Evolutionary conservation across 1,284 basidiomycete genomes (phyloP).

Genomic region (Sporisorium reilianum): DNA sequence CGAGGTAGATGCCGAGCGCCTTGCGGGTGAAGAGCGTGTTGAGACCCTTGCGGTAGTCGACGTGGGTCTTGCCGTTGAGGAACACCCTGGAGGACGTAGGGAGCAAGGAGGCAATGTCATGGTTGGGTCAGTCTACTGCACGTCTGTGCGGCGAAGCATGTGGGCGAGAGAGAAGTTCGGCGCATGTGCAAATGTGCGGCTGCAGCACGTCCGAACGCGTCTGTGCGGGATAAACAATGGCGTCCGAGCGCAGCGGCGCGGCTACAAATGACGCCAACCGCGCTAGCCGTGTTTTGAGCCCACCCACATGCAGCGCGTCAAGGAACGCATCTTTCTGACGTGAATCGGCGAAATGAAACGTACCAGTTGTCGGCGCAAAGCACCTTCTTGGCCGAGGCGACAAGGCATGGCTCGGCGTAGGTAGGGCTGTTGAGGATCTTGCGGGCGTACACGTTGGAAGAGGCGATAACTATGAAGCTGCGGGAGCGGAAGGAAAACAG

Average conservation of each 20-base stretch:
- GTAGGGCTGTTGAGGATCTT: constrained; percentile 69
- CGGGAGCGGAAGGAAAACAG: not conserved
- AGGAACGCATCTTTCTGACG: constrained; percentile 2
- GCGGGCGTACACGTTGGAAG: constrained; percentile 66
- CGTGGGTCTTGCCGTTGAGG: constrained; percentile 90
- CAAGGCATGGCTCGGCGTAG: constrained; percentile 80
- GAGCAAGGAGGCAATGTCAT: not conserved
- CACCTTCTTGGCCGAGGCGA: constrained; percentile 90
- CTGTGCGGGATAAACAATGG: not conserved
- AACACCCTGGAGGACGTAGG: constrained; percentile 81
- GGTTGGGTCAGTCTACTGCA: not conserved
- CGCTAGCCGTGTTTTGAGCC: not conserved
- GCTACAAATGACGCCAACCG: not conserved
- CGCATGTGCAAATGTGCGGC: not conserved
- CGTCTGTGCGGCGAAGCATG: not conserved
- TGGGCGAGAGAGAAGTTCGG: not conserved
- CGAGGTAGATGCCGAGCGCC: constrained; percentile 80
- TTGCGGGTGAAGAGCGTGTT: constrained; percentile 90
- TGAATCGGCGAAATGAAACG: constrained; percentile 13
- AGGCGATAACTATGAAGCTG: constrained; percentile 69
- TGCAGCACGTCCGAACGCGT: not conserved
- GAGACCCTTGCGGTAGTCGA: constrained; percentile 91
- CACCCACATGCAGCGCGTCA: constrained; percentile 4
- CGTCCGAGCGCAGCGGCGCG: not conserved
- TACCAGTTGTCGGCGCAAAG: constrained; percentile 90